phyloP scores from a whole-genome alignment of 208 protist species.

The Leishmania arabica region DNA sequence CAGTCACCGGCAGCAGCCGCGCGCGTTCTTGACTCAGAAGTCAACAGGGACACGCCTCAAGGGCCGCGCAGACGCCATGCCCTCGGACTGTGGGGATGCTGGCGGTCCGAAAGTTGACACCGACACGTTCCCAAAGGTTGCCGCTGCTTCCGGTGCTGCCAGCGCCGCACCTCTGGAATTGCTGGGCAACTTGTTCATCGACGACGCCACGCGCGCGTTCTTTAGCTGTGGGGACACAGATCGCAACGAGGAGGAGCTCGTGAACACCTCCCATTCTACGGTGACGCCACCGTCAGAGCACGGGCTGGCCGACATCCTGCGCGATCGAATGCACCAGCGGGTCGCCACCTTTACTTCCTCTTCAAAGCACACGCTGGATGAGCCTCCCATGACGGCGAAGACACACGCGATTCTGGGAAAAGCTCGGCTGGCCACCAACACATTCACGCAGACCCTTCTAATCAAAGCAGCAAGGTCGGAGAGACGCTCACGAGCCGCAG shows the following conservation, averaged over 20 bases:
- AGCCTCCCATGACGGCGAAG: constrained; percentile 10
- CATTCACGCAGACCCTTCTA: background rate
- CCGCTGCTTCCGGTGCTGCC: background rate
- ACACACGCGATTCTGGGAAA: constrained; percentile 7
- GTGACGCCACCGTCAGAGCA: constrained; percentile 19
- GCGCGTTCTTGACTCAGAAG: background rate
- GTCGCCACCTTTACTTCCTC: constrained; percentile 24
- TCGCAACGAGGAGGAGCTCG: background rate
- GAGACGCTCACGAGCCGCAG: background rate
- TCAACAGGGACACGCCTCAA: background rate
- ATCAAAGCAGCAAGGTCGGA: background rate
- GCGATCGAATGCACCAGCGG: constrained; percentile 25
- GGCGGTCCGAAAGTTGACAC: background rate
- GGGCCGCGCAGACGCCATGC: background rate
- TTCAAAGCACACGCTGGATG: constrained; percentile 19
- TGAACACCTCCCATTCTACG: background rate
- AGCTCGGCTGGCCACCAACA: constrained; percentile 6
- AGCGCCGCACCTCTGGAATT: background rate
- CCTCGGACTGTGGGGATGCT: background rate
- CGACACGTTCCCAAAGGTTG: background rate
- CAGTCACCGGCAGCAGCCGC: background rate
- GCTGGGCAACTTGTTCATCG: background rate
- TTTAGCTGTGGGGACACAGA: background rate
- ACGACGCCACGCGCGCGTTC: background rate
- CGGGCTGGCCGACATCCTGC: constrained; percentile 18